These are phyloP conservation scores for Penicillium sp. DNA, from an alignment of 2,329 filamentous ascomycete species.

Conservation along the genomic window DNA sequence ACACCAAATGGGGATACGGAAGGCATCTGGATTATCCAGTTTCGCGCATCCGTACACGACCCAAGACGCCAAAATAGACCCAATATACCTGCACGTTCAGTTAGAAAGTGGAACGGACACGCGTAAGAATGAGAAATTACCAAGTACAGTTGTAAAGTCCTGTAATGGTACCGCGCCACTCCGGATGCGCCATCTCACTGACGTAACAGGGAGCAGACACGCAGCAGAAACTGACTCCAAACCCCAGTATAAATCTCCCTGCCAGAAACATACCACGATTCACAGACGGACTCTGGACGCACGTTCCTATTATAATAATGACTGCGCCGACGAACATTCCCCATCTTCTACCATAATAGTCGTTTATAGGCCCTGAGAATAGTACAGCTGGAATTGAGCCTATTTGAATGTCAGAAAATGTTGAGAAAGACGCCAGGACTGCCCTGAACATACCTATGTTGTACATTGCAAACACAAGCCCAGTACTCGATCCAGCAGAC, in stretches of 20 bases:
- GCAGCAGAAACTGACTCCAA: slow-evolving; percentile 64
- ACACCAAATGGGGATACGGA: slow-evolving; percentile 23
- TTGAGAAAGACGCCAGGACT: too few relatives aligned
- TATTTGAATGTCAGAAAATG: too few relatives aligned
- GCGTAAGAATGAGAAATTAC: slow-evolving; percentile 26
- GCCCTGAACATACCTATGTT: slow-evolving; percentile 41
- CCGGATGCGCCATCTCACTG: slow-evolving; percentile 66
- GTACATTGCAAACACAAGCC: slow-evolving; percentile 60
- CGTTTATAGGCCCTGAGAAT: slow-evolving; percentile 55
- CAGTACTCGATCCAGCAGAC: slow-evolving; percentile 45
- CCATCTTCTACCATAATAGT: slow-evolving; percentile 56
- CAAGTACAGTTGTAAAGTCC: slow-evolving; percentile 60
- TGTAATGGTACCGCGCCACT: slow-evolving; percentile 64
- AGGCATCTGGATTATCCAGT: slow-evolving; percentile 11
- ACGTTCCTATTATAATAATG: slow-evolving; percentile 59
- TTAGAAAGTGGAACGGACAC: neutral
- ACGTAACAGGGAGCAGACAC: slow-evolving; percentile 66
- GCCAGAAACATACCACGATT: slow-evolving; percentile 58
- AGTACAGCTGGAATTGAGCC: slow-evolving; percentile 52
- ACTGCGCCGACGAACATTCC: slow-evolving; percentile 62
- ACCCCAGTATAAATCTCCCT: slow-evolving; percentile 58
- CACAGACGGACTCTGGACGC: slow-evolving; percentile 55
- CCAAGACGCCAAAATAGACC: slow-evolving; percentile 53
- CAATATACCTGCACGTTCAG: slow-evolving; percentile 33
- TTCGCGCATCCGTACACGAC: slow-evolving; percentile 17